Evolutionary conservation across 768 basidiomycete species (phyloP).

Genomic region (Lentinula lateritia): DNA sequence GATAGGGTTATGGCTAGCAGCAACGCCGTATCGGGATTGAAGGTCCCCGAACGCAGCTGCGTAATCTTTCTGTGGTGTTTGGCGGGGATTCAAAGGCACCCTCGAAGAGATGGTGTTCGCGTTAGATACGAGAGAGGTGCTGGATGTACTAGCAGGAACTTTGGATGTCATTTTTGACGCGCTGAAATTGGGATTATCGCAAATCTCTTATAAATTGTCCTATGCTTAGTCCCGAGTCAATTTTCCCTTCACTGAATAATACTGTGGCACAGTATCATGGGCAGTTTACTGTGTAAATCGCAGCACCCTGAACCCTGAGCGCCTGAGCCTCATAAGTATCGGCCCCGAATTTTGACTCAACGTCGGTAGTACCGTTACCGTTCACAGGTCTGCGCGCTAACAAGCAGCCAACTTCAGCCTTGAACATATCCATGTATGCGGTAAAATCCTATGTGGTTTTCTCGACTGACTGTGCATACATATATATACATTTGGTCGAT

Average conservation of each 20-base stretch:
- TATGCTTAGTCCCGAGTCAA: background rate
- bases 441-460: too few species aligned
- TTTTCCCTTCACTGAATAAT: too few species aligned
- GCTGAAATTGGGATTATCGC: background rate
- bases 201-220: background rate
- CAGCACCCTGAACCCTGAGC: background rate
- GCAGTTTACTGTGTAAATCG: background rate
- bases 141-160: background rate
- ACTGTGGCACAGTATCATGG: background rate
- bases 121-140: background rate
- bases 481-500: too few species aligned
- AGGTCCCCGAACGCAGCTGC: slow-evolving; percentile 26
- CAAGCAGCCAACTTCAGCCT: too few species aligned
- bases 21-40: background rate
- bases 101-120: slow-evolving; percentile 1
- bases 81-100: background rate
- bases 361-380: too few species aligned
- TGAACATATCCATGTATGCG: too few species aligned
- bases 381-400: too few species aligned
- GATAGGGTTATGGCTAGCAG: background rate
- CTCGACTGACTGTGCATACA: too few species aligned
- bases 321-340: too few species aligned
- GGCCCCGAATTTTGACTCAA: background rate
- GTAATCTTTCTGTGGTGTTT: slow-evolving; percentile 14
- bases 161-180: background rate